A percentile compares a stretch with the other conserved stretches of the same genome.
phyloP scores from a whole-genome alignment of 331 rosid genomes.

The Prunus yedoensis region DNA sequence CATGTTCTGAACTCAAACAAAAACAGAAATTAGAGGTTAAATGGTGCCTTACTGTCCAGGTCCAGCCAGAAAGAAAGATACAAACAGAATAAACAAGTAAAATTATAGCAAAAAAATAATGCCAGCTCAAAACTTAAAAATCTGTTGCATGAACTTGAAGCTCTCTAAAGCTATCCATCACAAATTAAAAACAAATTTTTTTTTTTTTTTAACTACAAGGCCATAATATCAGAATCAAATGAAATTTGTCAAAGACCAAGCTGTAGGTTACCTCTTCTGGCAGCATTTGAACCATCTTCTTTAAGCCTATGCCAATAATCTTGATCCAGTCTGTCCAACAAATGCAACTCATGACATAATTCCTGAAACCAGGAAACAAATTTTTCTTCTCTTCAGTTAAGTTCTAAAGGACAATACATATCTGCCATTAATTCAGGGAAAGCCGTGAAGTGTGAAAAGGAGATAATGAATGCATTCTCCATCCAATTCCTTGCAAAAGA shows the following conservation, averaged over 20 bases:
- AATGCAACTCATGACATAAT: constrained; percentile 67
- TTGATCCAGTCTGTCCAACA: constrained; percentile 73
- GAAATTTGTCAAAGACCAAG: not conserved
- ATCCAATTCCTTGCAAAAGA: too few species aligned
- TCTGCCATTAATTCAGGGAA: not conserved
- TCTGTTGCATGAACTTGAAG: too few species aligned
- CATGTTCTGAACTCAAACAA: too few species aligned
- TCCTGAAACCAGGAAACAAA: constrained; percentile 50
- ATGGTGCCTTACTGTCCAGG: too few species aligned
- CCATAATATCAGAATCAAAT: not conserved
- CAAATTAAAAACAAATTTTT: too few species aligned
- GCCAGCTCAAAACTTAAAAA: too few species aligned
- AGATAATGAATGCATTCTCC: too few species aligned
- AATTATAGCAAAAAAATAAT: too few species aligned
- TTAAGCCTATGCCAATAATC: constrained; percentile 65
- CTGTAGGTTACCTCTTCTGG: constrained; percentile 57
- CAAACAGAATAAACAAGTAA: too few species aligned
- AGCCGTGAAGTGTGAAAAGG: not conserved
- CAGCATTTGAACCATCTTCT: constrained; percentile 64
- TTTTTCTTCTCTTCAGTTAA: constrained; percentile 23
- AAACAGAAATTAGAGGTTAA: too few species aligned
- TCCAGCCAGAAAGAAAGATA: too few species aligned
- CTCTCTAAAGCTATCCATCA: too few species aligned
- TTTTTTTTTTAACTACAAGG: not conserved
- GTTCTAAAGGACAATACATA: constrained; percentile 2